These are phyloP conservation scores for Manihot esculenta DNA, from an alignment of 441 rosid genomes.

Conservation along the genomic window DNA sequence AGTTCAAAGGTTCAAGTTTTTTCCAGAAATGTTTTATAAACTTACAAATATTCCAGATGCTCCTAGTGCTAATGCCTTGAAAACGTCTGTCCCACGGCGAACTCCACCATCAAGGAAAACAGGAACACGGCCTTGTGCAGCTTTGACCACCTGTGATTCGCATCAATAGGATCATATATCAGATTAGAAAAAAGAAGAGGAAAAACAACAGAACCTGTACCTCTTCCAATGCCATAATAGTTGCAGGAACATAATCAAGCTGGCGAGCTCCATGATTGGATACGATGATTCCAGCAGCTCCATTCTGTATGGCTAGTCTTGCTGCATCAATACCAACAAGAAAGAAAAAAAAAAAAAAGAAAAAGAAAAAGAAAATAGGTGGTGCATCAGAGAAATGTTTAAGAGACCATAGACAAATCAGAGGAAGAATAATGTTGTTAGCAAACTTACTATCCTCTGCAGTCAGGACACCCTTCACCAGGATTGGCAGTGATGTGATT, in stretches of 20 bases:
- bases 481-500: conserved; percentile 84
- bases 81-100: conserved; percentile 95
- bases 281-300: conserved; percentile 91
- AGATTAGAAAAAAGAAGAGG: no score
- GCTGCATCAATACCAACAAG: conserved; percentile 46
- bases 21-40: no score
- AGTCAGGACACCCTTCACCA: conserved; percentile 90
- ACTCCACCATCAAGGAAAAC: conserved; percentile 95
- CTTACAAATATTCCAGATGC: conserved; percentile 96
- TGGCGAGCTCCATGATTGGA: conserved; percentile 99
- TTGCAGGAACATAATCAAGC: conserved; percentile 90
- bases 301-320: conserved; percentile 64
- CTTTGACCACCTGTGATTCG: conserved; percentile 68
- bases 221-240: conserved; percentile 92
- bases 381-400: conserved; percentile 10
- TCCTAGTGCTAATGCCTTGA: conserved; percentile 95
- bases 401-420: no score
- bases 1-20: background rate
- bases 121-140: conserved; percentile 77
- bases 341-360: background rate
- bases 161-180: background rate
- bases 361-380: no score
- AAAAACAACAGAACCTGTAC: conserved; percentile 30
- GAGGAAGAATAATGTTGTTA: background rate
- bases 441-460: conserved; percentile 73